These are phyloP conservation scores for Triticum monococcum DNA, from an alignment of 176 grass and related monocot genomes.

Conservation along the genomic window DNA sequence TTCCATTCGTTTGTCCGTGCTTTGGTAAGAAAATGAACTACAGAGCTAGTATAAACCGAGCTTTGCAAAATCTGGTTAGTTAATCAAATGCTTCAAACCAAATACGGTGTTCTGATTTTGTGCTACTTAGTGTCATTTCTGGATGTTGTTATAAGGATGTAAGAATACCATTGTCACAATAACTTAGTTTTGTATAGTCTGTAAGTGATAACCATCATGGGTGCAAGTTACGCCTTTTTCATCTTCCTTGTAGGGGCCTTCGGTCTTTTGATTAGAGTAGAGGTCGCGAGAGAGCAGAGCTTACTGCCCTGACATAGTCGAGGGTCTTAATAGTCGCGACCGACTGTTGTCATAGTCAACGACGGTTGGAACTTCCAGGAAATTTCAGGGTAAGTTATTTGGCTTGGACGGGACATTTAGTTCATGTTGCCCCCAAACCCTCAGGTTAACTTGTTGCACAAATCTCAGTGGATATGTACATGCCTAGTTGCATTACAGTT, in stretches of 20 bases:
- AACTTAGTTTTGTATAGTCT: neutral
- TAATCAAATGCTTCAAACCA: neutral
- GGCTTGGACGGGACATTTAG: too few species aligned
- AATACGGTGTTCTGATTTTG: neutral
- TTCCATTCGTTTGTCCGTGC: neutral
- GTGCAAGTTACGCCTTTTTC: neutral
- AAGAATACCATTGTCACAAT: neutral
- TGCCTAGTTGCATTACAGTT: slow-evolving; percentile 21
- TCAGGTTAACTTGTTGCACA: neutral
- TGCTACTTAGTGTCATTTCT: neutral
- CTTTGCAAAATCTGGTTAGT: too few species aligned
- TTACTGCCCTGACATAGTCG: too few species aligned
- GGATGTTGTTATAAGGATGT: neutral
- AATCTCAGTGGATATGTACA: slow-evolving; percentile 25
- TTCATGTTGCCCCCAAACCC: neutral
- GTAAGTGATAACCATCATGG: neutral
- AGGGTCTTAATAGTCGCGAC: too few species aligned
- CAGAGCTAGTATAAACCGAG: neutral
- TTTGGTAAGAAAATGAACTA: neutral
- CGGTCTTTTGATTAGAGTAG: too few species aligned
- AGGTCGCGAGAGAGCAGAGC: too few species aligned
- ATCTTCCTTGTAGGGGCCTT: too few species aligned
- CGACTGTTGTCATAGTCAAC: too few species aligned
- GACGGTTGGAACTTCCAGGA: too few species aligned
- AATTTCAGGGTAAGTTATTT: too few species aligned